These are phyloP conservation scores for Adenanthera pavonina DNA, from an alignment of 306 rosid species.

Conservation along the genomic window DNA sequence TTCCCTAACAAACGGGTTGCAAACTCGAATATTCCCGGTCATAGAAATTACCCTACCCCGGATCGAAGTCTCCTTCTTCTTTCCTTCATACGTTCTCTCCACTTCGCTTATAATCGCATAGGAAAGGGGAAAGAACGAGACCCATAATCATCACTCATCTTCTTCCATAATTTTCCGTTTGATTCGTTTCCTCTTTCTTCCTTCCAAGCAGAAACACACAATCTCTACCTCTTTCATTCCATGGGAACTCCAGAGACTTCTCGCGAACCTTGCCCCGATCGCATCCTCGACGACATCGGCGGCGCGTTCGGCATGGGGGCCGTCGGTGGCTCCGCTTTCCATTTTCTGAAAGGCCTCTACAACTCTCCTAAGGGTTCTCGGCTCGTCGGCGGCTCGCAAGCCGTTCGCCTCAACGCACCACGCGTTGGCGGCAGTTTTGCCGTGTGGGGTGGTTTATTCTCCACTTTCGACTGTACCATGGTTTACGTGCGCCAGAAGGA, in stretches of 20 bases:
- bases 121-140: background rate
- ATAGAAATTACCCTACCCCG: no score
- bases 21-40: no score
- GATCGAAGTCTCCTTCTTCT: no score
- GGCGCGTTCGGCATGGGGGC: slow-evolving; percentile 80
- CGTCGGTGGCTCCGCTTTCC: slow-evolving; percentile 62
- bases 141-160: background rate
- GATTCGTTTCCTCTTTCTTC: background rate
- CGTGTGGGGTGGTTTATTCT: slow-evolving; percentile 70
- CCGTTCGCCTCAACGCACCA: slow-evolving; percentile 66
- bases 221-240: background rate
- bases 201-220: background rate
- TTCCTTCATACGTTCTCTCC: background rate
- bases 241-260: slow-evolving; percentile 76
- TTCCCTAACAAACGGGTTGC: no score
- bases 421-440: slow-evolving; percentile 68
- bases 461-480: slow-evolving; percentile 59
- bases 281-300: slow-evolving; percentile 63
- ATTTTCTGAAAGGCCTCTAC: slow-evolving; percentile 62
- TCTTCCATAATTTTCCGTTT: background rate
- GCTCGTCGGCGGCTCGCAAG: slow-evolving; percentile 60
- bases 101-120: background rate
- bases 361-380: slow-evolving; percentile 63
- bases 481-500: slow-evolving; percentile 63
- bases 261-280: slow-evolving; percentile 70